Conservation (phyloP, 768 basidiomycete species). For the Pleurotus djamor region DNA sequence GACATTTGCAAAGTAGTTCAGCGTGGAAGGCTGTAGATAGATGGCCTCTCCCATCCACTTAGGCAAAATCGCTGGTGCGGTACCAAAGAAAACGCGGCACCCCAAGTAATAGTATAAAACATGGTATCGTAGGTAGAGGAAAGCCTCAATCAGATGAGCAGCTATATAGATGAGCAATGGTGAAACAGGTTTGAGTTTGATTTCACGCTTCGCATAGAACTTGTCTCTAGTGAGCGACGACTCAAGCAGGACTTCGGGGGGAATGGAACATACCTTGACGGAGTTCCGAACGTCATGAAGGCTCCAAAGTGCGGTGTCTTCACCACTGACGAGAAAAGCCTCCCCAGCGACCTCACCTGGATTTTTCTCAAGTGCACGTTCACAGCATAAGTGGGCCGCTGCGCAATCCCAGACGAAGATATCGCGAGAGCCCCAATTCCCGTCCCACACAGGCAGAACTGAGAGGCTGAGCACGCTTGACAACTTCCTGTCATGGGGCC, state of each 20-base stretch:
- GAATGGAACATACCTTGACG: slow-evolving; percentile 21
- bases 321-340: slow-evolving; percentile 29
- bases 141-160: slow-evolving; percentile 26
- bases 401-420: slow-evolving; percentile 35
- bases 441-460: slow-evolving; percentile 26
- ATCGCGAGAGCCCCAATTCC: slow-evolving; percentile 22
- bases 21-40: slow-evolving; percentile 27
- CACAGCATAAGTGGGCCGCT: slow-evolving; percentile 28
- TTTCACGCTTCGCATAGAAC: slow-evolving; percentile 24
- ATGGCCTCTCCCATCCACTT: slow-evolving; percentile 25
- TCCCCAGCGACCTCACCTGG: slow-evolving; percentile 24
- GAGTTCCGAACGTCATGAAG: slow-evolving; percentile 22
- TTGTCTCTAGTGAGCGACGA: neutral
- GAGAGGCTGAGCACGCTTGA: slow-evolving; percentile 26
- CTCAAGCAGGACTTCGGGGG: neutral
- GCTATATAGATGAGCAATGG: slow-evolving; percentile 25
- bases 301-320: slow-evolving; percentile 24
- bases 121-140: slow-evolving; percentile 25
- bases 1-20: slow-evolving; percentile 25
- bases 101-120: slow-evolving; percentile 15
- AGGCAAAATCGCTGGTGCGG: slow-evolving; percentile 19
- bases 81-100: slow-evolving; percentile 13
- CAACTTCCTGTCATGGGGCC: slow-evolving; percentile 27
- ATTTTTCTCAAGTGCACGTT: slow-evolving; percentile 23
- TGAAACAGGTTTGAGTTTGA: slow-evolving; percentile 23